phyloP scores from a whole-genome alignment of 1,284 basidiomycete species.

The Bondarzewia mesenterica region DNA sequence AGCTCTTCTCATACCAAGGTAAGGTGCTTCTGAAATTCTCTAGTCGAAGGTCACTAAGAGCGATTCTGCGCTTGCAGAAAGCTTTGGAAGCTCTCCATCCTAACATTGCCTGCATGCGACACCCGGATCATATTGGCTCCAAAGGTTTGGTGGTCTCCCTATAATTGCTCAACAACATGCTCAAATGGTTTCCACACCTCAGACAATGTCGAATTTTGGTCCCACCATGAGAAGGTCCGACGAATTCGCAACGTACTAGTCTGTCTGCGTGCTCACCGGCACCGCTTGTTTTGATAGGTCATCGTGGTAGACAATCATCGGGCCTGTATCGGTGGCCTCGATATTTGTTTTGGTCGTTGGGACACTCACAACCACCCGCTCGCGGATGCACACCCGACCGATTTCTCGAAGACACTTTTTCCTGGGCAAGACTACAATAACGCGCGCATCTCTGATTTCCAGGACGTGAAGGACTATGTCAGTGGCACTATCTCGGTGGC shows the following conservation, averaged over 20 bases:
- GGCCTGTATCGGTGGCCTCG: slow-evolving; percentile 80
- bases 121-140: slow-evolving; percentile 84
- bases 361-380: slow-evolving; percentile 83
- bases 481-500: slow-evolving; percentile 68
- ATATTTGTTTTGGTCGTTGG: slow-evolving; percentile 94
- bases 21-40: background rate
- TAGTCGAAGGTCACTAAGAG: slow-evolving; percentile 2
- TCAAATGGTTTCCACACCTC: background rate
- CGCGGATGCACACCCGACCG: slow-evolving; percentile 83
- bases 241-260: no score
- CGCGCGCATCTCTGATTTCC: slow-evolving; percentile 74
- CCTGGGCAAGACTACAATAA: slow-evolving; percentile 95
- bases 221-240: slow-evolving; percentile 69
- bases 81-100: slow-evolving; percentile 76
- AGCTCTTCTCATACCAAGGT: slow-evolving; percentile 82
- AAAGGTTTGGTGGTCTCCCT: slow-evolving; percentile 38
- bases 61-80: slow-evolving; percentile 33
- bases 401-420: slow-evolving; percentile 78
- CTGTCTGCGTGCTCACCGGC: background rate
- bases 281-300: slow-evolving; percentile 30
- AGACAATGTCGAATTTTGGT: slow-evolving; percentile 77
- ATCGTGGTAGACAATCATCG: slow-evolving; percentile 82
- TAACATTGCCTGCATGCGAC: slow-evolving; percentile 82
- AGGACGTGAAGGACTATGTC: slow-evolving; percentile 74
- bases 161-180: background rate